Base-by-base conservation (phyloP, 192 early-diverging fungal species). In the Thamnidium elegans region DNA sequence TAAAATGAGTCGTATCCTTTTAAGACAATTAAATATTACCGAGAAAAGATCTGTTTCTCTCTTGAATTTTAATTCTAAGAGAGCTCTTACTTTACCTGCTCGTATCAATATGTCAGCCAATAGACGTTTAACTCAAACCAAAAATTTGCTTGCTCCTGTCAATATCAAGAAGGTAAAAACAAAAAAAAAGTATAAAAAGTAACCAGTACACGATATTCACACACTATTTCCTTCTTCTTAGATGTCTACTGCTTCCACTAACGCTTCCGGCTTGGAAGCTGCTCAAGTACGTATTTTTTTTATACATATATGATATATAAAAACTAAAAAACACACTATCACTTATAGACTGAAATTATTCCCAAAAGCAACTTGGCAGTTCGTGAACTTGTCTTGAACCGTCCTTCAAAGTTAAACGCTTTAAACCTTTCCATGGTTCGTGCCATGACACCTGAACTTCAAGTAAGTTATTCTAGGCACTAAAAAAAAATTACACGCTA, bases 401-500 rank as follows among this genome's bases (percentile, higher is more conserved):
- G 93, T 17, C 94, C 94, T 2, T 79, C 84, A 55, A 86, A 85
- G 10, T 77, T 94, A 14, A 96, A 99, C 74, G 90, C 95, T 17
- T 81, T 99, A 30, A 92, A 88, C 68, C 71, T 85, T 63, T 75
- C 81, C 47, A 97, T 99, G 96, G 82, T 97, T 47, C 71, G 87
- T 30, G 76, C 82, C 63, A 95, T 97, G 68, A 78, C 78, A 42
- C 86, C 88, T 14, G 86, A 94, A 69, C 84, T 99, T 20, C 73
- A 86, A 79, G 91, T 91, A 61, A 9, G 26, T 26, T 26, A 26
- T 26, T 1, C 26, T 26, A 26, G 26, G 26, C 26, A 26, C 26
- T 26, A 30, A 31, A 20, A 14, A n/a, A 55, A 4, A 55, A 2
- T 26, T 26, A 26, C 3, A 17, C 8, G 5, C 21, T 20, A 46